Evolutionary conservation across 2,329 filamentous ascomycete genomes (phyloP), one percentile per base, ranked within the genome.

Genomic region (Hyphodiscus sp.): DNA sequence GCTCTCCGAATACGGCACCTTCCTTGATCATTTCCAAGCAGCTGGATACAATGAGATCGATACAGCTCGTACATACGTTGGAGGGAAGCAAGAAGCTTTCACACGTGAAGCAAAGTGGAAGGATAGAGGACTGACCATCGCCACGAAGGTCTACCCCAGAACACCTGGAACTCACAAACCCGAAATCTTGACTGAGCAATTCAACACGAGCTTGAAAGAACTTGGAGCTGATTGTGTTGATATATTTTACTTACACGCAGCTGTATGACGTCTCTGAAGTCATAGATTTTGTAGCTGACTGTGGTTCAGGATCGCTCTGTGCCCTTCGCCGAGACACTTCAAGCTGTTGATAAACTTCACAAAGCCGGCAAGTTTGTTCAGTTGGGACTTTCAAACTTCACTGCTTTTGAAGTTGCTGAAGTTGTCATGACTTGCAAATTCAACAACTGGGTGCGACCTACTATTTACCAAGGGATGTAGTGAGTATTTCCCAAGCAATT

Each of bases 391-490:
- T 87, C 82, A 63, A 96, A 96, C 72, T 96, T 85, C 68, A 88
- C 90, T 0, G 85, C 90, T 0, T 94, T 86, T 67, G 91, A 96
- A 68, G 87, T 96, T 10, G 90, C 90, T 0, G 91, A 96, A 71
- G 81, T 95, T 10, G 86, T 86, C 53, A 80, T 89, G 69, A 85
- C 83, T 41, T 92, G 87, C 76, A 86, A 86, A 63, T 82, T 87
- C 71, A 85, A 88, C 64, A 81, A 81, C 57, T 95, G 88, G 88
- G 87, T 95, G 16, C 80, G 60, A 11, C 59, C 59, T 18, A 56
- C 86, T 0, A 82, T 95, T 52, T 95, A 89, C 71, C 89, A 94
- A 70, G 90, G 78, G 63, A 92, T 94, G 87, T 92, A 91, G 23
- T 26, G 23, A 26, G 23, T 26, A 26, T 26, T 8, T 26, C 8